A percentile compares a stretch with the other conserved stretches of the same genome.
Conservation (phyloP, 2,329 filamentous ascomycete species). For the Ophiostoma populinum region DNA sequence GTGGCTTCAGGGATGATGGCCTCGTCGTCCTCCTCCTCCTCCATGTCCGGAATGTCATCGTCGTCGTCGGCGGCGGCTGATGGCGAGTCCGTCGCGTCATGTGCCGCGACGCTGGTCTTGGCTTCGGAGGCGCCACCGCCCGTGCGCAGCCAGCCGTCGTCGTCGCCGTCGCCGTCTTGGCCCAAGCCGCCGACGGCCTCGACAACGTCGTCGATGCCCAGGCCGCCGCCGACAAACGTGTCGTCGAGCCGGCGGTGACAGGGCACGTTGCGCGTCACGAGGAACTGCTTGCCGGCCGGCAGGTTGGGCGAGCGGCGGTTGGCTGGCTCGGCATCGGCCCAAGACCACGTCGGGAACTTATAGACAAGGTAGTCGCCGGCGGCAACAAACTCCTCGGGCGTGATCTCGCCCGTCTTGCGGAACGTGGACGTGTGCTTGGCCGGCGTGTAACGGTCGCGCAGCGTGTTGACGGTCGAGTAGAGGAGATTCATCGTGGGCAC, state of each 20-base stretch:
- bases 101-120: neutral
- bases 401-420: conserved; percentile 84
- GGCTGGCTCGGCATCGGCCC: conserved; percentile 75
- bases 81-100: neutral
- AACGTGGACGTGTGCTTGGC: conserved; percentile 86
- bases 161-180: conserved; percentile 36
- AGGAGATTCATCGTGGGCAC: conserved; percentile 52
- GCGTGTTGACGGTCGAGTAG: conserved; percentile 79
- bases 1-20: conserved; percentile 75
- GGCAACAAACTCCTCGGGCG: conserved; percentile 87
- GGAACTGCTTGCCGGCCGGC: conserved; percentile 80
- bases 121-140: conserved; percentile 32
- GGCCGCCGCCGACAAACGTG: conserved; percentile 76
- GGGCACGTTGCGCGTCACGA: conserved; percentile 86
- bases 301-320: conserved; percentile 66
- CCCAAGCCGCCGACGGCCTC: conserved; percentile 54
- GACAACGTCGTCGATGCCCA: conserved; percentile 61
- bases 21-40: conserved; percentile 92
- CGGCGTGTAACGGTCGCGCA: conserved; percentile 82
- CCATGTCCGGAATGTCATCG: conserved; percentile 93
- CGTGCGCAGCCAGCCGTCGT: conserved; percentile 84
- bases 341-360: conserved; percentile 98
- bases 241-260: conserved; percentile 85
- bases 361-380: conserved; percentile 96
- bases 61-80: conserved; percentile 51